Conservation (phyloP, 345 rosid species). For the Brassica nigra region DNA sequence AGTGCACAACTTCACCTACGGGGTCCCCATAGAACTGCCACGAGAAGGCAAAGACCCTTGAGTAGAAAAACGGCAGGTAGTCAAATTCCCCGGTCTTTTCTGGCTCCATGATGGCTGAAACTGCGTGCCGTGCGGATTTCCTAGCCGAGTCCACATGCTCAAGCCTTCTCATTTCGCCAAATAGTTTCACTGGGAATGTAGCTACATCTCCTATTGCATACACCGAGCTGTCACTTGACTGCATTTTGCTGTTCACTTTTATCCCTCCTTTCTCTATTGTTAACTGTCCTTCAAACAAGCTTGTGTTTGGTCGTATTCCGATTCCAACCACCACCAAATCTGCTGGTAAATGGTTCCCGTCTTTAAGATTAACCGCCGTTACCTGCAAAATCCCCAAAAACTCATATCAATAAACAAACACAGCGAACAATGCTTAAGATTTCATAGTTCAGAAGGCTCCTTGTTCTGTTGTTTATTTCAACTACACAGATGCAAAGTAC, state of each 20-base stretch:
- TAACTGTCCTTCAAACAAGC: conserved; percentile 86
- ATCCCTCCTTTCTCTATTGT: conserved; percentile 92
- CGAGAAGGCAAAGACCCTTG: conserved; percentile 77
- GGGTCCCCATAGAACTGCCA: conserved; percentile 98
- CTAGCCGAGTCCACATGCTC: conserved; percentile 95
- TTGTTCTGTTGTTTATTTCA: neutral
- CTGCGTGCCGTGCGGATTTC: conserved; percentile 80
- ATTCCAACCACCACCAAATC: conserved; percentile 93
- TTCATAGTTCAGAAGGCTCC: conserved; percentile 10
- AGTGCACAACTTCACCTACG: conserved; percentile 79
- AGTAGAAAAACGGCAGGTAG: conserved; percentile 93
- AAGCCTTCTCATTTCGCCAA: conserved; percentile 81
- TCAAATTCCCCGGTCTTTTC: conserved; percentile 67
- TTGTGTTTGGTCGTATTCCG: conserved; percentile 92
- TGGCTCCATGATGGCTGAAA: conserved; percentile 76
- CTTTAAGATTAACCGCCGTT: conserved; percentile 77
- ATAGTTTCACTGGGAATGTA: conserved; percentile 78
- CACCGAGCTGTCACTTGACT: conserved; percentile 80
- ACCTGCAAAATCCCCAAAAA: conserved; percentile 51
- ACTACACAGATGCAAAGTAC: conserved; percentile 10
- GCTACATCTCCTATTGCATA: conserved; percentile 96
- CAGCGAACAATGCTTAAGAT: neutral
- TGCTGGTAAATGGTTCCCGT: conserved; percentile 68
- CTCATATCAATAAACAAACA: conserved; percentile 15
- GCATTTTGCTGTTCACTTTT: conserved; percentile 81